phyloP scores from a whole-genome alignment of 176 grass and related monocot species.

The Lolium perenne region DNA sequence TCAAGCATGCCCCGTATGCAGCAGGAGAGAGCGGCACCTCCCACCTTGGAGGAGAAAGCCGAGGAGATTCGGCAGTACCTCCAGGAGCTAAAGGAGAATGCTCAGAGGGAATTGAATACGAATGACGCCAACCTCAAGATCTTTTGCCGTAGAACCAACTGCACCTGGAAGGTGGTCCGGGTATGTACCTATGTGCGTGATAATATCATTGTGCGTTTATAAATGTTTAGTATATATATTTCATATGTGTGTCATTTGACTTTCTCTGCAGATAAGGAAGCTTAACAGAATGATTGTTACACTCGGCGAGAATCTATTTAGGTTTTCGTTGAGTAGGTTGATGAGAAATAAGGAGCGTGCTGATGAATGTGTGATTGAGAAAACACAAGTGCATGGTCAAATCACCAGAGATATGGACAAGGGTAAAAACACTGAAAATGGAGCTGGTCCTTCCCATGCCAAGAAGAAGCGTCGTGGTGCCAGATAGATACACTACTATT shows the following conservation, averaged over 20 bases:
- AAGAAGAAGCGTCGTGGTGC: background rate
- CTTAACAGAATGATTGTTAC: background rate
- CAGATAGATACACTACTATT: background rate
- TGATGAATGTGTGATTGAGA: background rate
- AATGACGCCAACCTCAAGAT: background rate
- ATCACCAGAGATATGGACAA: background rate
- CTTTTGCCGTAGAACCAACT: background rate
- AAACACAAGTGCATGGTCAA: too few species aligned
- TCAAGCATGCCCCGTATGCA: background rate
- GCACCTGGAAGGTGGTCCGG: background rate
- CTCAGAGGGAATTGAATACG: background rate
- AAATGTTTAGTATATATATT: background rate
- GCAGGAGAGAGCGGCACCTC: background rate
- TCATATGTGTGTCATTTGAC: background rate
- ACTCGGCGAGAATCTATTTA: background rate
- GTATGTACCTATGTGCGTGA: slow-evolving; percentile 7
- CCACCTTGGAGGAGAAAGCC: background rate
- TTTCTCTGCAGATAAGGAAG: background rate
- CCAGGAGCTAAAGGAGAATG: background rate
- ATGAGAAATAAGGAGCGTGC: background rate
- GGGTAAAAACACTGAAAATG: background rate
- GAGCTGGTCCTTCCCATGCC: background rate
- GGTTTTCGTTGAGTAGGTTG: background rate
- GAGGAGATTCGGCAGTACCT: slow-evolving; percentile 8
- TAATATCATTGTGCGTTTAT: background rate